Evolutionary conservation across 495 filamentous ascomycete species (phyloP).

Genomic region (Tricharina praecox): DNA sequence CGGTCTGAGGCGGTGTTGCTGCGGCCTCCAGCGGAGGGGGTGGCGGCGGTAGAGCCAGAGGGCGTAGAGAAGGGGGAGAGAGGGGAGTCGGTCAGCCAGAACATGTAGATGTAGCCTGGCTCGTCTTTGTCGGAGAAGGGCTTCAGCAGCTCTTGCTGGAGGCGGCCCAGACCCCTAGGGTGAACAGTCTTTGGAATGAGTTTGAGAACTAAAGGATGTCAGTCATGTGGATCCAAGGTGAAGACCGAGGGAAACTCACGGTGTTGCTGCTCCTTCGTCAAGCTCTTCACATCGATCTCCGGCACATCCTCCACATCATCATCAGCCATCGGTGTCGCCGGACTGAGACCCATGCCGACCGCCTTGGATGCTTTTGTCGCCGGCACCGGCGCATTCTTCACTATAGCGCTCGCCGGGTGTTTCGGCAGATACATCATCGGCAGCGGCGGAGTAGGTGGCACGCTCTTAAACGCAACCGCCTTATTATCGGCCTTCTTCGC

Average conservation of each 20-base stretch:
- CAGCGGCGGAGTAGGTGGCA: slow-evolving; percentile 22
- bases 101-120: slow-evolving; percentile 93
- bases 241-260: neutral
- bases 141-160: slow-evolving; percentile 53
- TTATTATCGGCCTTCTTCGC: neutral
- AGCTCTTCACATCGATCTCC: neutral
- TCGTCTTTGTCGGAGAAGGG: slow-evolving; percentile 64
- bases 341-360: neutral
- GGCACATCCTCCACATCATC: neutral
- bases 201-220: neutral
- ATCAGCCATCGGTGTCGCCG: neutral
- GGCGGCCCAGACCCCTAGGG: slow-evolving; percentile 37
- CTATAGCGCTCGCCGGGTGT: neutral
- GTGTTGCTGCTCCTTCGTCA: slow-evolving; percentile 3
- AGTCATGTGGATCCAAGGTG: too few species aligned
- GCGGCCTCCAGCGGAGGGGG: slow-evolving; percentile 46
- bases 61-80: slow-evolving; percentile 34
- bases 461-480: slow-evolving; percentile 7
- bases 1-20: slow-evolving; percentile 1
- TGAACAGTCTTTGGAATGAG: slow-evolving; percentile 46
- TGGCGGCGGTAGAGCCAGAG: slow-evolving; percentile 42
- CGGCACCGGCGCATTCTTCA: neutral
- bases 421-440: slow-evolving; percentile 25
- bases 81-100: slow-evolving; percentile 62
- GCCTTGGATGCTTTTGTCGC: neutral